Conservation (phyloP, 2,329 filamentous ascomycete genomes). For the Arachnomyces sp. region DNA sequence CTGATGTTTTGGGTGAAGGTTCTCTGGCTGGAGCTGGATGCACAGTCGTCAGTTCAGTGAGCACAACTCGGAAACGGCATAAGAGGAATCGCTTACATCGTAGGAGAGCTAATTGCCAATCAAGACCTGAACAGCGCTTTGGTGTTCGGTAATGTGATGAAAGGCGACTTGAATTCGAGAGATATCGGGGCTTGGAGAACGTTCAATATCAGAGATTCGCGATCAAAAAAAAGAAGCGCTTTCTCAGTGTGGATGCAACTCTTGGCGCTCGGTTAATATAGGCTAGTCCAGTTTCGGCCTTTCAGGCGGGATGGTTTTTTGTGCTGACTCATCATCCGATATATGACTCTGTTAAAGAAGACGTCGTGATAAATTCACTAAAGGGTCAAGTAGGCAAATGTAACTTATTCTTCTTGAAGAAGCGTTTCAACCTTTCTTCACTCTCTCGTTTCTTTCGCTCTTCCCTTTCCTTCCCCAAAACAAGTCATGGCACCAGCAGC, state of each 20-base stretch:
- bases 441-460: conserved; percentile 1
- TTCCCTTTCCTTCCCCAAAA: conserved; percentile 19
- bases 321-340: background rate
- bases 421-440: conserved; percentile 2
- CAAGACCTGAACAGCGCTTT: conserved; percentile 67
- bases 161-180: conserved; percentile 34
- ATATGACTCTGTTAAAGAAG: background rate
- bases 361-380: too few species aligned
- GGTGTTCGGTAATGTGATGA: conserved; percentile 76
- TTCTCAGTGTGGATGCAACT: conserved; percentile 9
- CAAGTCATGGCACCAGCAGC: conserved; percentile 42
- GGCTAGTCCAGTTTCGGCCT: conserved; percentile 26
- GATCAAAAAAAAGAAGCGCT: background rate
- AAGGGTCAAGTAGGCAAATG: too few species aligned
- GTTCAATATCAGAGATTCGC: background rate
- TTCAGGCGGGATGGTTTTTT: background rate
- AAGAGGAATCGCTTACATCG: background rate
- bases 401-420: too few species aligned
- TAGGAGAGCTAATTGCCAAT: conserved; percentile 44
- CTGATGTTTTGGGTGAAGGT: conserved; percentile 21
- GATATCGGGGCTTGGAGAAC: background rate
- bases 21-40: conserved; percentile 16
- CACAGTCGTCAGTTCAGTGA: conserved; percentile 5
- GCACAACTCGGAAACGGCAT: too few species aligned
- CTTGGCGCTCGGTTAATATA: conserved; percentile 33